Percentiles rank a stretch among this genome's conserved stretches.
Evolutionary conservation across 2,329 filamentous ascomycete genomes (phyloP).

Genomic region (Didymella keratinophila): DNA sequence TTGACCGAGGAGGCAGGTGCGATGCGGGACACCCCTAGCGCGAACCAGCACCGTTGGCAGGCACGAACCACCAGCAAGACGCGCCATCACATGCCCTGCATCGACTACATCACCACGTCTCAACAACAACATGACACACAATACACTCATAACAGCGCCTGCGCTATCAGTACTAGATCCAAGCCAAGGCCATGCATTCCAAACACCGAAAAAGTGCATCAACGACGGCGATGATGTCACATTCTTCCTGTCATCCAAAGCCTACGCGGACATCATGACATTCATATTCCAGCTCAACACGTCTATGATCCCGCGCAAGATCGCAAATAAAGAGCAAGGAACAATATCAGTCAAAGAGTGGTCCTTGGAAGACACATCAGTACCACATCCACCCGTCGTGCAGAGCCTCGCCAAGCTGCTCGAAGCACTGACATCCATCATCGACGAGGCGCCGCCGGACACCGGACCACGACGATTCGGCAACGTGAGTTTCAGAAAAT

Average conservation of each 20-base stretch:
- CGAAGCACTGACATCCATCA: conserved; percentile 67
- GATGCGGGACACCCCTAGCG: conserved; percentile 14
- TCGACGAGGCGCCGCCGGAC: conserved; percentile 83
- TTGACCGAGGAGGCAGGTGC: conserved; percentile 3
- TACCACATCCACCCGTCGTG: conserved; percentile 65
- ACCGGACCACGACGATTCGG: conserved; percentile 88
- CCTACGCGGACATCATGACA: conserved; percentile 84
- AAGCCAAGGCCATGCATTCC: conserved; percentile 59
- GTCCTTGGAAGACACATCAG: conserved; percentile 54
- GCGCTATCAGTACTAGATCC: conserved; percentile 35
- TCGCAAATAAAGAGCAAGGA: conserved; percentile 45
- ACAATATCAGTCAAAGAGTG: conserved; percentile 61
- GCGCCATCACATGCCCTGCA: conserved; percentile 30
- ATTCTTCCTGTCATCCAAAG: conserved; percentile 79
- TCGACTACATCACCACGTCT: conserved; percentile 15
- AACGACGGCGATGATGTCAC: conserved; percentile 83
- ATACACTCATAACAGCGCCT: conserved; percentile 22
- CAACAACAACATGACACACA: conserved; percentile 32
- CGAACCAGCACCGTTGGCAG: conserved; percentile 9
- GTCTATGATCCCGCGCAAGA: conserved; percentile 77
- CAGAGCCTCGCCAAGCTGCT: conserved; percentile 72
- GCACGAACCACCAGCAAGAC: conserved; percentile 18
- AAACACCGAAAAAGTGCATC: conserved; percentile 78
- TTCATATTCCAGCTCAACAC: conserved; percentile 92
- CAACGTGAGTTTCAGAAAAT: conserved; percentile 87